Evolutionary conservation across 1,284 basidiomycete species (phyloP).

Genomic region (Boletus mariae): DNA sequence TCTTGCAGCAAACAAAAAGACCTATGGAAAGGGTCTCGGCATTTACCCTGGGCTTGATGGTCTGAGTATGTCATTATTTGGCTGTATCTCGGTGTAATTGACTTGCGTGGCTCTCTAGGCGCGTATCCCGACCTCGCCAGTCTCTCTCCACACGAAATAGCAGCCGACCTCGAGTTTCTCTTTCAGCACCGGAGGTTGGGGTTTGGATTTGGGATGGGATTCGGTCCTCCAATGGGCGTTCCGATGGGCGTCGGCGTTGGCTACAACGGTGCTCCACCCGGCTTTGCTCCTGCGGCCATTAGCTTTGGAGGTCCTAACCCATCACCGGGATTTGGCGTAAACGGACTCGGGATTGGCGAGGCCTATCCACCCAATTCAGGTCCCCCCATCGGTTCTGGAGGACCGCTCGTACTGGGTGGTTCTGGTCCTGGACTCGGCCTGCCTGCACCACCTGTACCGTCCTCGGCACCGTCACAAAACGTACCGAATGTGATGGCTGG

Average conservation of each 20-base stretch:
- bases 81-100: constrained; percentile 12
- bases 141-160: constrained; percentile 49
- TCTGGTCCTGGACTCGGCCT: constrained; percentile 12
- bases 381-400: constrained; percentile 7
- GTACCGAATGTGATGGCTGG: constrained; percentile 8
- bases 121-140: constrained; percentile 55
- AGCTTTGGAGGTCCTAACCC: constrained; percentile 19
- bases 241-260: constrained; percentile 21
- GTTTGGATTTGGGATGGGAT: constrained; percentile 30
- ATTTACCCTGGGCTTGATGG: constrained; percentile 20
- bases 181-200: constrained; percentile 41
- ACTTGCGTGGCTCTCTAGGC: not conserved
- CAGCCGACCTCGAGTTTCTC: constrained; percentile 54
- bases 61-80: constrained; percentile 16
- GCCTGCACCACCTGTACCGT: constrained; percentile 4
- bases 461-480: constrained; percentile 14
- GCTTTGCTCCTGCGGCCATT: constrained; percentile 17
- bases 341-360: constrained; percentile 24
- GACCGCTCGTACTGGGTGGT: constrained; percentile 7
- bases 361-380: constrained; percentile 19
- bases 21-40: constrained; percentile 17
- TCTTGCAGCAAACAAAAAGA: constrained; percentile 18
- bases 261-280: constrained; percentile 18
- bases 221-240: constrained; percentile 26
- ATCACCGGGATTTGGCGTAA: constrained; percentile 19